Conservation (phyloP, 2,329 filamentous ascomycete genomes). For the Hymenotorrendiella dingleyae region DNA sequence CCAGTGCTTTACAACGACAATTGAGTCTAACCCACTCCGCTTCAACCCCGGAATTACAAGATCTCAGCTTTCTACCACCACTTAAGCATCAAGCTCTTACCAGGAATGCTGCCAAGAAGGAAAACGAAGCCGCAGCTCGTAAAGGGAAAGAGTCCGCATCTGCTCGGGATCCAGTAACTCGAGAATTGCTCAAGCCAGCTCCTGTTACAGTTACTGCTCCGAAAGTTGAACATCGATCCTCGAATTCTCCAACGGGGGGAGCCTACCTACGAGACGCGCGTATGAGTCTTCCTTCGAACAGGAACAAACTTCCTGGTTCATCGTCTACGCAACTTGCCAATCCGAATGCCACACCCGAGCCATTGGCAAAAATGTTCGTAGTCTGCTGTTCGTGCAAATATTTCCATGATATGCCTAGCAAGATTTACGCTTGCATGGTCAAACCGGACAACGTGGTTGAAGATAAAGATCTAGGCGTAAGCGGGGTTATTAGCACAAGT, state of each 20-base stretch:
- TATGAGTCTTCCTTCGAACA: conserved; percentile 12
- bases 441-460: conserved; percentile 50
- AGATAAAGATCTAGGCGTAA: conserved; percentile 45
- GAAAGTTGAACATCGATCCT: conserved; percentile 15
- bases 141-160: conserved; percentile 28
- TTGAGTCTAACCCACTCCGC: conserved; percentile 14
- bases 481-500: conserved; percentile 52
- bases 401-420: conserved; percentile 60
- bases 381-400: conserved; percentile 60
- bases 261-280: conserved; percentile 24
- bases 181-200: conserved; percentile 10
- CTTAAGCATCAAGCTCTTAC: conserved; percentile 36
- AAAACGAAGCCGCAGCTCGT: conserved; percentile 16
- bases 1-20: conserved; percentile 8
- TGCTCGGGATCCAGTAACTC: not conserved
- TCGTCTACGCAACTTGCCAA: conserved; percentile 1
- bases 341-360: conserved; percentile 11
- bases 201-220: conserved; percentile 9
- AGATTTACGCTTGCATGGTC: conserved; percentile 59
- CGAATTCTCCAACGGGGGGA: conserved; percentile 12
- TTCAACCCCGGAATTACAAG: conserved; percentile 21
- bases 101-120: conserved; percentile 21
- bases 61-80: conserved; percentile 33
- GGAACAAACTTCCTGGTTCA: conserved; percentile 3
- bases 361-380: conserved; percentile 56